Evolutionary conservation across 768 basidiomycete genomes (phyloP), one percentile per base, ranked within the genome.

Genomic region (Pholiota molesta): DNA sequence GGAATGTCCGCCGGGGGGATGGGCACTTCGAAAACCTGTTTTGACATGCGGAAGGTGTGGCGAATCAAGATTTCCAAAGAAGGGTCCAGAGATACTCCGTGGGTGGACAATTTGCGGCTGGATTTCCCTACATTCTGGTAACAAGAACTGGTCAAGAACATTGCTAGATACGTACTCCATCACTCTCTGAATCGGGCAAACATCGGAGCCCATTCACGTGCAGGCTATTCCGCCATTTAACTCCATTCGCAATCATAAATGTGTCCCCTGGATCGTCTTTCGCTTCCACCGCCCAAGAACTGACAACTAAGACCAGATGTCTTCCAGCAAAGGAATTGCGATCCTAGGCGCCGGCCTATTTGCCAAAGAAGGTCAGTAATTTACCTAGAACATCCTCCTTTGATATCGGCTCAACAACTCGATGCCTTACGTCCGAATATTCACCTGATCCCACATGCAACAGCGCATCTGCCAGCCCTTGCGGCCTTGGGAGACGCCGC

Each of bases 341-440:
- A 84, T 95, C 67, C 84, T 95, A 49, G 92, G 92, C 62, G 86
- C 90, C 53, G 92, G 94, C 21, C 81, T 94, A 60, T 92, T 92
- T 66, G 89, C 88, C 57, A 87, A 80, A 66, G 86, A 89, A 80
- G 90, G 90, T 89, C 67, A 52, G 83, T 77, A 23, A 42, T 55
- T 65, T 47, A 60, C 69, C 52, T 63, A 53, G 23, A 64, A 64
- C 60, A 56, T 69, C 65, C 65, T 72, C 65, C 42, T 3, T 19
- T 33, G 26, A 26, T 26, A 35, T 2, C 52, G 52, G 29, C 28
- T 28, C 7, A 16, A 28, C 52, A 14, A n/a, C 29, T 23, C 53
- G 35, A 33, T 55, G 35, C 21, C 39, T 51, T 37, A 39, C 56
- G 55, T 31, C 68, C 70, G 71, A 72, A 61, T 60, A 65, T 72